A percentile compares a stretch with the other conserved stretches of the same genome.
Conservation (phyloP, 331 rosid genomes). For the Cydonia oblonga region DNA sequence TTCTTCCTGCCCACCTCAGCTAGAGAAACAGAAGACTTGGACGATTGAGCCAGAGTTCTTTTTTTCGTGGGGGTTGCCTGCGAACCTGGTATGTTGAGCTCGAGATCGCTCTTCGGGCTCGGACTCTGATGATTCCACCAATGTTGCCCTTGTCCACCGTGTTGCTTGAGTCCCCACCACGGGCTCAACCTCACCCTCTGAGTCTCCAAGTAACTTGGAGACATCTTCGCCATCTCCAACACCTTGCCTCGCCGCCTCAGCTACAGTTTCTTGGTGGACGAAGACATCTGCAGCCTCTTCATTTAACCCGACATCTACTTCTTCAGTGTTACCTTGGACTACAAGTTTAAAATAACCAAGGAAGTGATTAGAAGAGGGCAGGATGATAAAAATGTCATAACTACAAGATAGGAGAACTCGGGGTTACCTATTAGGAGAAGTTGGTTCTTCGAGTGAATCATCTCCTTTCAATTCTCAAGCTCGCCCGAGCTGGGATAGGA, state of each 20-base stretch:
- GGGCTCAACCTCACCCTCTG: fast-evolving
- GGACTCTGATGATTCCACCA: fast-evolving
- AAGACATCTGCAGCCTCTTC: fast-evolving
- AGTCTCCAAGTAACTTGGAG: fast-evolving
- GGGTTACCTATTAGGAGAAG: too few relatives aligned
- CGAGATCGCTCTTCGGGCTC: fast-evolving
- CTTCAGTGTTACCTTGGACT: fast-evolving
- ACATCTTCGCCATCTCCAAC: fast-evolving
- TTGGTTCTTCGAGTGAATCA: too few relatives aligned
- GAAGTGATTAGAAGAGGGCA: fast-evolving
- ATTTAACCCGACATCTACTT: fast-evolving
- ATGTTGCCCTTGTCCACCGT: fast-evolving
- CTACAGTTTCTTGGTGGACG: fast-evolving
- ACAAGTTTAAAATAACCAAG: fast-evolving
- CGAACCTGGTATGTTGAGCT: fast-evolving
- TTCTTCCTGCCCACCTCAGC: fast-evolving
- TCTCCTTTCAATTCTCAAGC: too few relatives aligned
- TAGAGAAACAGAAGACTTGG: fast-evolving
- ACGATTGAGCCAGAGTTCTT: fast-evolving
- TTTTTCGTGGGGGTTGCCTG: fast-evolving
- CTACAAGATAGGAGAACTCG: too few relatives aligned
- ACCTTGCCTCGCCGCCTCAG: fast-evolving
- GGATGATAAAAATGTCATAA: too few relatives aligned
- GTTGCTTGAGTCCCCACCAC: fast-evolving
- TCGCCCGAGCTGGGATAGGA: too few relatives aligned